Evolutionary conservation across 1,284 basidiomycete genomes (phyloP).

Genomic region (Dichomitus squalens): DNA sequence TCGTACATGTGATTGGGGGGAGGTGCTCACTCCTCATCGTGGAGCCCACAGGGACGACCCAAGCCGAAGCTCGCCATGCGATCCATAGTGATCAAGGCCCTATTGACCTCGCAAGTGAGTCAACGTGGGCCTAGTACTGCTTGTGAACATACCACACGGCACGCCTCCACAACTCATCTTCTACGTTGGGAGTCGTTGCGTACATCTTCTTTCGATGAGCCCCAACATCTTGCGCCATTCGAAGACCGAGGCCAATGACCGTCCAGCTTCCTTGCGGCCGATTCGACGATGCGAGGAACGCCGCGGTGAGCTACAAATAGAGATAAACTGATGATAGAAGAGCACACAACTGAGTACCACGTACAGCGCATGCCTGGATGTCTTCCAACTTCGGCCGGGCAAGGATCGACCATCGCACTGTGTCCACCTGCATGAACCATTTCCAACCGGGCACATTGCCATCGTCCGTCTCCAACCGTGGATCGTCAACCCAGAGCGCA

Average conservation of each 20-base stretch:
- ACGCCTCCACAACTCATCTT: conserved; percentile 60
- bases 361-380: conserved; percentile 63
- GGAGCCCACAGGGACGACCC: conserved; percentile 66
- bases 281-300: conserved; percentile 33
- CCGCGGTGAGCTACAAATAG: conserved; percentile 49
- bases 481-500: conserved; percentile 51
- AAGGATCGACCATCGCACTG: conserved; percentile 50
- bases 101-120: conserved; percentile 23
- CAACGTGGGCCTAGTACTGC: background rate
- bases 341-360: conserved; percentile 38
- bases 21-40: conserved; percentile 63
- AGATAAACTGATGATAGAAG: conserved; percentile 80
- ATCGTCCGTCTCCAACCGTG: conserved; percentile 53
- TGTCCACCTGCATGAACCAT: conserved; percentile 68
- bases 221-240: conserved; percentile 47
- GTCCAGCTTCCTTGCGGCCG: conserved; percentile 40
- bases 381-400: conserved; percentile 71
- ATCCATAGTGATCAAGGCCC: conserved; percentile 52
- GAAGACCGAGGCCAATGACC: conserved; percentile 43
- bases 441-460: conserved; percentile 73
- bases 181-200: conserved; percentile 30
- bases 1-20: background rate
- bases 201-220: conserved; percentile 42
- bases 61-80: conserved; percentile 55
- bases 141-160: conserved; percentile 46